These are phyloP conservation scores for Rhizopogon roseolus DNA, from an alignment of 768 basidiomycete species.

Conservation along the genomic window DNA sequence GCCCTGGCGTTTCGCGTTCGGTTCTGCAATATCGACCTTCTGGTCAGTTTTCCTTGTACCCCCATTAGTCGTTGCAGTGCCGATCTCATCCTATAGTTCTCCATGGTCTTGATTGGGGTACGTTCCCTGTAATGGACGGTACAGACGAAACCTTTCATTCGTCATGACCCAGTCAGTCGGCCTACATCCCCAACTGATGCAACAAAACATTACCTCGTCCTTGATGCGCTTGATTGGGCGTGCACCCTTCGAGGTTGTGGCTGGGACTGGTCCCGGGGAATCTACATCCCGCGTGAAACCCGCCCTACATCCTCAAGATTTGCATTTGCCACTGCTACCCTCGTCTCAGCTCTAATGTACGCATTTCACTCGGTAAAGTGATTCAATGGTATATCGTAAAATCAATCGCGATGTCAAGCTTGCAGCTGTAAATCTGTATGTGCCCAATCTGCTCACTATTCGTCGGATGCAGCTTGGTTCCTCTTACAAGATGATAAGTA, in stretches of 20 bases:
- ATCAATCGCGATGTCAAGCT: too few relatives aligned
- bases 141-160: conserved; percentile 8
- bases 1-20: conserved; percentile 33
- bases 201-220: background rate
- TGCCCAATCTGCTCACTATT: too few relatives aligned
- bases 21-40: conserved; percentile 5
- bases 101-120: conserved; percentile 4
- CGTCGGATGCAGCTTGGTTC: too few relatives aligned
- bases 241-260: conserved; percentile 52
- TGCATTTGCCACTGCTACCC: conserved; percentile 33
- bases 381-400: too few relatives aligned
- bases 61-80: background rate
- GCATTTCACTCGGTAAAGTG: too few relatives aligned
- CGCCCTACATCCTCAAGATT: conserved; percentile 33
- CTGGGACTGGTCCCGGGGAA: conserved; percentile 51
- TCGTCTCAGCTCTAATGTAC: conserved; percentile 29
- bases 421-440: too few relatives aligned
- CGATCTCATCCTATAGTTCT: conserved; percentile 4
- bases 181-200: background rate
- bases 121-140: conserved; percentile 16
- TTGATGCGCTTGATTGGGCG: conserved; percentile 45
- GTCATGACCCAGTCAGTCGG: background rate
- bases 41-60: conserved; percentile 3
- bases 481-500: too few relatives aligned
- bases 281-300: conserved; percentile 29